Evolutionary conservation across 2,329 filamentous ascomycete species (phyloP).

Genomic region (Davidsoniella australis): DNA sequence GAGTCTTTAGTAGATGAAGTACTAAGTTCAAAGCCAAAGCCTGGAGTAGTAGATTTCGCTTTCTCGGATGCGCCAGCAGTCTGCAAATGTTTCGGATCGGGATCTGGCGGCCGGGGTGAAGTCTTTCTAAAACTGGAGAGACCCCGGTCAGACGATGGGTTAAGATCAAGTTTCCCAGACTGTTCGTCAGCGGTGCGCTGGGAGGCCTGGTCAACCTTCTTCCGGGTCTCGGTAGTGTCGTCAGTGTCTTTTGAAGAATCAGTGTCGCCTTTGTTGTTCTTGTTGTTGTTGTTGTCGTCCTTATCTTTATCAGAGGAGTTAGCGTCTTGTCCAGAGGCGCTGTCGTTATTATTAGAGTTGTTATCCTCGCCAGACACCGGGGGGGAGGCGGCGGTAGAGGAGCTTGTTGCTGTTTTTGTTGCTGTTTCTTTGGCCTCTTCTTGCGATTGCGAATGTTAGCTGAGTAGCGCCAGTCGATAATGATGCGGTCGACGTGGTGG

Average conservation of each 20-base stretch:
- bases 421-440: slow-evolving; percentile 15
- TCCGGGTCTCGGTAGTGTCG: background rate
- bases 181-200: background rate
- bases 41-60: background rate
- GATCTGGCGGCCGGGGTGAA: slow-evolving; percentile 1
- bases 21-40: too few relatives aligned
- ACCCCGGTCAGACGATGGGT: background rate
- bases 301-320: slow-evolving; percentile 7
- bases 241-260: background rate
- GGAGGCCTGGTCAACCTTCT: slow-evolving; percentile 1
- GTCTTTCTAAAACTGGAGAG: background rate
- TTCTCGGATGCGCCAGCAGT: background rate
- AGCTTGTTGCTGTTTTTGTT: slow-evolving; percentile 1
- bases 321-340: background rate
- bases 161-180: background rate
- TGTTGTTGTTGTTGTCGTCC: slow-evolving; percentile 10
- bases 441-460: slow-evolving; percentile 13
- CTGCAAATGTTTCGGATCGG: background rate
- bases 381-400: background rate
- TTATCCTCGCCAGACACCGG: background rate
- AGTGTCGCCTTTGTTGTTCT: slow-evolving; percentile 2
- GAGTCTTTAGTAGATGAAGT: background rate
- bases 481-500: slow-evolving; percentile 14
- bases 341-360: background rate
- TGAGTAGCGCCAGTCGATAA: slow-evolving; percentile 15